Conservation (phyloP, 2,329 filamentous ascomycete genomes). For the Ciborinia camelliae region DNA sequence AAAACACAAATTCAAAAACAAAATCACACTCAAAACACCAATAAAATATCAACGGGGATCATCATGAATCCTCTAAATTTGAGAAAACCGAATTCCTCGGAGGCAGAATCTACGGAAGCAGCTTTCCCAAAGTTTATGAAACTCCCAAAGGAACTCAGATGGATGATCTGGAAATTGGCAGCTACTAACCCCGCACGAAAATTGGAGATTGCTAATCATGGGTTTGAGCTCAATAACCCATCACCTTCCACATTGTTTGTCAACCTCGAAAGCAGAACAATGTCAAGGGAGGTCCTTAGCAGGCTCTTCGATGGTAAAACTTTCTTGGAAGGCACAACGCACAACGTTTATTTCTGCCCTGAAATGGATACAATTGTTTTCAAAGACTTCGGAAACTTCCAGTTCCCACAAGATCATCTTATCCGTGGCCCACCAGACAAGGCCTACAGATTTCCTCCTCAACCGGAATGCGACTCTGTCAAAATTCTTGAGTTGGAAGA, state of each 20-base stretch:
- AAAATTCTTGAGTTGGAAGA: neutral
- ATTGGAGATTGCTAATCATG: neutral
- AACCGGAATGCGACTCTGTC: neutral
- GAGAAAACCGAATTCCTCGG: too few species aligned
- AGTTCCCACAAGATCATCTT: neutral
- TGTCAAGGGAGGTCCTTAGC: neutral
- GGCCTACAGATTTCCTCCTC: neutral
- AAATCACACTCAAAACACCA: neutral
- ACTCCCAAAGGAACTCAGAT: neutral
- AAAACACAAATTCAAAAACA: neutral
- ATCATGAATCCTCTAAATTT: too few species aligned
- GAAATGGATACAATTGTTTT: neutral
- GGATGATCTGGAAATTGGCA: neutral
- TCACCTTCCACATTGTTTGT: neutral
- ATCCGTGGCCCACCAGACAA: neutral
- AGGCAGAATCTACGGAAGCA: neutral
- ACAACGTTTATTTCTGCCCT: neutral
- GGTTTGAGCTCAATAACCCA: neutral
- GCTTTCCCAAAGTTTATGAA: neutral
- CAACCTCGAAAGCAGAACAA: neutral
- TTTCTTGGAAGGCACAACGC: neutral
- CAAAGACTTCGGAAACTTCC: neutral
- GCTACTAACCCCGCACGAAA: neutral
- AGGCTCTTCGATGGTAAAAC: neutral
- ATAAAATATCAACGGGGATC: neutral